A percentile compares a stretch with the other conserved stretches of the same genome.
Evolutionary conservation across 805 yeast genomes (phyloP).

Genomic region (Teunomyces stri): DNA sequence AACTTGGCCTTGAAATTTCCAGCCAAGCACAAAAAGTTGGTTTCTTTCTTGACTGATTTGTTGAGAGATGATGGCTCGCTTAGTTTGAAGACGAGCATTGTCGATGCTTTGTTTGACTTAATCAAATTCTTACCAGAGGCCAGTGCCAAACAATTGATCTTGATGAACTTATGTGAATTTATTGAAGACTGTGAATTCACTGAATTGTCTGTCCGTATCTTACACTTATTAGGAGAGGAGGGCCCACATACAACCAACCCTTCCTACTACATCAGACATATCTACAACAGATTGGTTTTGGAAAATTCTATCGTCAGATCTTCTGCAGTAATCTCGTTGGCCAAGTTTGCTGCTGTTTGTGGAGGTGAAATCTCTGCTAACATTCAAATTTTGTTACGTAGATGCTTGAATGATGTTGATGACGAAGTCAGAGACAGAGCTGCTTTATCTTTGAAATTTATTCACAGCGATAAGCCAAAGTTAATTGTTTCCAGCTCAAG

Average conservation of each 20-base stretch:
- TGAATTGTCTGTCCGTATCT: constrained; percentile 86
- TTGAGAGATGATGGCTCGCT: constrained; percentile 91
- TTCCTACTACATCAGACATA: constrained; percentile 88
- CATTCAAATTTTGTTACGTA: constrained; percentile 68
- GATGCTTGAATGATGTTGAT: constrained; percentile 85
- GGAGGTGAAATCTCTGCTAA: constrained; percentile 66
- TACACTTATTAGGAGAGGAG: constrained; percentile 89
- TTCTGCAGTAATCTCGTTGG: constrained; percentile 88
- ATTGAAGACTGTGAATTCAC: constrained; percentile 98
- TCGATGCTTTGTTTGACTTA: constrained; percentile 90
- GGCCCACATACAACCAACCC: constrained; percentile 89
- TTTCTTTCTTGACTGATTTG: constrained; percentile 75
- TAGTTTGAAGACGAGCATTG: constrained; percentile 78
- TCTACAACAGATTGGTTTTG: constrained; percentile 92
- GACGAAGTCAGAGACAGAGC: constrained; percentile 99
- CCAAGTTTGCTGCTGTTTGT: constrained; percentile 81
- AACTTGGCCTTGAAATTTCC: constrained; percentile 93
- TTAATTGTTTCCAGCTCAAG: constrained; percentile 66
- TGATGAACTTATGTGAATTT: constrained; percentile 90
- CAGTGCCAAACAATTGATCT: constrained; percentile 73
- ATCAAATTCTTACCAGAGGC: constrained; percentile 75
- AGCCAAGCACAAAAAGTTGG: constrained; percentile 77
- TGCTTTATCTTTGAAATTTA: constrained; percentile 72
- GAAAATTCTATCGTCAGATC: constrained; percentile 95
- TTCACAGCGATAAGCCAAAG: constrained; percentile 34